Conservation (phyloP, 31 red algal genomes). For the Bonnemaisonia californica region DNA sequence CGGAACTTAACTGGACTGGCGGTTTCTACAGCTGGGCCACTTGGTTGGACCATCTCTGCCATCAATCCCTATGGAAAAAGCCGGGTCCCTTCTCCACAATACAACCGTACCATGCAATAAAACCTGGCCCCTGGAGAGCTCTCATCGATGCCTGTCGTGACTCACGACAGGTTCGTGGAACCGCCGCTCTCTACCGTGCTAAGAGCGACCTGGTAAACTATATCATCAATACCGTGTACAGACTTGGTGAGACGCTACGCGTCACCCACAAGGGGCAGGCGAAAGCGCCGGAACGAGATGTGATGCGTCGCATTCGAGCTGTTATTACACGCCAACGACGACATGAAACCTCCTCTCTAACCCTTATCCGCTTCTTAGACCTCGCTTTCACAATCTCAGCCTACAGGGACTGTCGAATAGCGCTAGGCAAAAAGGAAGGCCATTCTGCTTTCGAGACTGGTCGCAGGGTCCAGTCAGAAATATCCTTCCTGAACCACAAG, state of each 20-base stretch:
- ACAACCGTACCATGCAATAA: not conserved
- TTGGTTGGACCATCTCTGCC: constrained; percentile 45
- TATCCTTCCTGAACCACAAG: constrained; percentile 33
- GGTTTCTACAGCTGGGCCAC: constrained; percentile 62
- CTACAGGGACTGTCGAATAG: constrained; percentile 62
- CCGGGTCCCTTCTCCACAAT: not conserved
- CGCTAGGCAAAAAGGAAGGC: not conserved
- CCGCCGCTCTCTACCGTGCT: constrained; percentile 62
- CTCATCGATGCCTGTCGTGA: constrained; percentile 57
- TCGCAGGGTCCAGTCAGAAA: constrained; percentile 31
- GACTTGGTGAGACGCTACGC: constrained; percentile 39
- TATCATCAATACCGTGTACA: constrained; percentile 56
- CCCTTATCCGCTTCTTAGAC: constrained; percentile 65
- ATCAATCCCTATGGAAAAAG: constrained; percentile 31
- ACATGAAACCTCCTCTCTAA: constrained; percentile 49
- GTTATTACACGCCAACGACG: constrained; percentile 61
- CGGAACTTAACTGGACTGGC: constrained; percentile 40
- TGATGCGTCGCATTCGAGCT: constrained; percentile 53
- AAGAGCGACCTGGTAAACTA: constrained; percentile 60
- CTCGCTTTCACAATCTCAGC: constrained; percentile 65
- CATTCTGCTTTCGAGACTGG: not conserved
- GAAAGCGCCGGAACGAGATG: constrained; percentile 38
- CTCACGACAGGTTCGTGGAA: constrained; percentile 60
- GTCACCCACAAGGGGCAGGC: constrained; percentile 32
- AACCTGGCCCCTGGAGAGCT: constrained; percentile 38